Evolutionary conservation across 306 rosid genomes (phyloP).

Genomic region (Luffa aegyptiaca): DNA sequence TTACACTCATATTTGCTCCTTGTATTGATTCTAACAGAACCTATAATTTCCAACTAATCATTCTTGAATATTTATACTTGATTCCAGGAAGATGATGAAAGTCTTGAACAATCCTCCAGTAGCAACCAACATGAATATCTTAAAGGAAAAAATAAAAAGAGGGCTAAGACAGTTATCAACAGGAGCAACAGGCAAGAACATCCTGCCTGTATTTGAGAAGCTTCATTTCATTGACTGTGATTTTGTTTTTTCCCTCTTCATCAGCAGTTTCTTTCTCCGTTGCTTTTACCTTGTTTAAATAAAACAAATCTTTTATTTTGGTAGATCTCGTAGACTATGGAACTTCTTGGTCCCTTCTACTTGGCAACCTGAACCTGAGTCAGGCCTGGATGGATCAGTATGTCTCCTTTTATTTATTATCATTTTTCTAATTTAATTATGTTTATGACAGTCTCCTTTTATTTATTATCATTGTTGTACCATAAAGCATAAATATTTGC

Average conservation of each 20-base stretch:
- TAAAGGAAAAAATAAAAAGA: constrained; percentile 42
- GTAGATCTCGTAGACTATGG: constrained; percentile 50
- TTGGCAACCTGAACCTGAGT: constrained; percentile 40
- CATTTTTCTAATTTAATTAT: not conserved
- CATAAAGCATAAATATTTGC: not conserved
- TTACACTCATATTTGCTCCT: not conserved
- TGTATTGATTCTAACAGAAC: not conserved
- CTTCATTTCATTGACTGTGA: constrained; percentile 2
- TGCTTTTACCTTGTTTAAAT: not conserved
- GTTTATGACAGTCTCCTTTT: not conserved
- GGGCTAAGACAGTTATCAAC: constrained; percentile 22
- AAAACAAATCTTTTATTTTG: not conserved
- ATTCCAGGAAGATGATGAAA: constrained; percentile 55
- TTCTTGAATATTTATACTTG: constrained; percentile 13
- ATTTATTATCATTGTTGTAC: not conserved
- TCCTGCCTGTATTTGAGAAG: constrained; percentile 10
- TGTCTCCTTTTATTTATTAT: constrained; percentile 12
- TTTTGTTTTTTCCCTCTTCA: constrained; percentile 7
- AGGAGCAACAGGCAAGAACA: constrained; percentile 47
- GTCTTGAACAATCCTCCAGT: constrained; percentile 23
- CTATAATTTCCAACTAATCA: constrained; percentile 7
- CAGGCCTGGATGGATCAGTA: constrained; percentile 40
- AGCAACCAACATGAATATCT: constrained; percentile 26
- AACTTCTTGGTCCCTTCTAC: constrained; percentile 36
- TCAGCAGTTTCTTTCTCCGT: not conserved